phyloP scores from a whole-genome alignment of 2,329 filamentous ascomycete species.

The Herpotrichia juniperi region DNA sequence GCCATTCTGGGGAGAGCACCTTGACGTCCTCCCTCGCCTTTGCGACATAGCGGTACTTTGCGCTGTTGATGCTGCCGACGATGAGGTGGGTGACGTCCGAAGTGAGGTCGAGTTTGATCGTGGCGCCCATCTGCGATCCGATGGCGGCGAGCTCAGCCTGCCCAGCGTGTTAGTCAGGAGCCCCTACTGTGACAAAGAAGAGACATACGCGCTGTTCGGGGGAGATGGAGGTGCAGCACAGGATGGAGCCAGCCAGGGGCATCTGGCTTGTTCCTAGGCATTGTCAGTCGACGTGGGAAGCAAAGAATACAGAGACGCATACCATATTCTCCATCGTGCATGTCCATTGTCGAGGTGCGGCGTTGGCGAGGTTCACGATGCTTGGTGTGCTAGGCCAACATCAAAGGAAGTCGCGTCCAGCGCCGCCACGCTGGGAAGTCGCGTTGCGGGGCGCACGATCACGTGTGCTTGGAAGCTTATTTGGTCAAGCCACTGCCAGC shows the following conservation, averaged over 20 bases:
- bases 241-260: slow-evolving; percentile 65
- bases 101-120: slow-evolving; percentile 90
- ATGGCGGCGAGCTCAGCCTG: slow-evolving; percentile 65
- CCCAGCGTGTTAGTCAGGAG: slow-evolving; percentile 6
- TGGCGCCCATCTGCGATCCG: slow-evolving; percentile 81
- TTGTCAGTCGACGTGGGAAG: background rate
- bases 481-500: background rate
- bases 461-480: slow-evolving; percentile 11
- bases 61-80: slow-evolving; percentile 85
- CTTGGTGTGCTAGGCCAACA: background rate
- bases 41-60: slow-evolving; percentile 95
- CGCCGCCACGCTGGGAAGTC: slow-evolving; percentile 2
- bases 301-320: slow-evolving; percentile 4
- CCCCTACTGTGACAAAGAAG: slow-evolving; percentile 9
- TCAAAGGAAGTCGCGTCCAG: slow-evolving; percentile 8
- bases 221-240: slow-evolving; percentile 87
- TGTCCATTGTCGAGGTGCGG: slow-evolving; percentile 27
- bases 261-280: slow-evolving; percentile 37
- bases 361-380: background rate
- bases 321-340: slow-evolving; percentile 35
- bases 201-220: slow-evolving; percentile 73
- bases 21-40: slow-evolving; percentile 85
- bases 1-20: slow-evolving; percentile 81
- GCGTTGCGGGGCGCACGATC: slow-evolving; percentile 26
- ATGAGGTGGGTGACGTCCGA: slow-evolving; percentile 94